Conservation (phyloP, 2,329 filamentous ascomycete species). For the Xylaria sp. region DNA sequence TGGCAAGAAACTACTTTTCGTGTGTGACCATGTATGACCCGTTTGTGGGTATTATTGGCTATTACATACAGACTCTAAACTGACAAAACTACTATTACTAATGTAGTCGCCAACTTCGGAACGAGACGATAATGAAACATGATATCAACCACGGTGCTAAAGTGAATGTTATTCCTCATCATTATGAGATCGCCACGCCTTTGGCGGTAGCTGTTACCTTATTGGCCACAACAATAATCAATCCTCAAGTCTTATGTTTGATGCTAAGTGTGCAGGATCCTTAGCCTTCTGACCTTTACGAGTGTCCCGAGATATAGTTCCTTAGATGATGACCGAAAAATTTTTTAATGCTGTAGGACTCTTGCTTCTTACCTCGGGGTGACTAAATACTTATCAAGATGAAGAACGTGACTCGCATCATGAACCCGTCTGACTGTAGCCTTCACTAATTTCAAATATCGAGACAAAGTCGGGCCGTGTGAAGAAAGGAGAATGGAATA, state of each 20-base stretch:
- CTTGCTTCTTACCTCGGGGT: constrained; percentile 2
- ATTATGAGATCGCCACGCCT: neutral
- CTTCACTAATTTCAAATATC: constrained; percentile 18
- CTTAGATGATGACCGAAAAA: neutral
- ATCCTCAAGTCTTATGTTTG: neutral
- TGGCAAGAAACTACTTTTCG: neutral
- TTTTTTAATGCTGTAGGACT: constrained; percentile 10
- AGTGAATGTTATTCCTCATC: neutral
- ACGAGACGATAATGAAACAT: neutral
- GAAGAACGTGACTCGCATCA: constrained; percentile 3
- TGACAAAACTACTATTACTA: neutral
- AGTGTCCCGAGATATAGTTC: neutral
- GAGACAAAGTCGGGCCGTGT: constrained; percentile 1
- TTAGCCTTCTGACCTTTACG: neutral
- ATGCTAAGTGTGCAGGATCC: neutral
- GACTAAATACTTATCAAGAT: neutral
- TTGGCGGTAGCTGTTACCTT: too few species aligned
- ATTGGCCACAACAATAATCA: neutral
- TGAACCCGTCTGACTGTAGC: constrained; percentile 13
- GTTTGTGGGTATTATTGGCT: neutral
- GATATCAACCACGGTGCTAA: neutral
- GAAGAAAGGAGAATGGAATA: neutral
- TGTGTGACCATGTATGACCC: neutral
- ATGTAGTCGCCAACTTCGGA: neutral
- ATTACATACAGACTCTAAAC: neutral